phyloP scores from a whole-genome alignment of 140 eudicot species.

The Stevia rebaudiana region DNA sequence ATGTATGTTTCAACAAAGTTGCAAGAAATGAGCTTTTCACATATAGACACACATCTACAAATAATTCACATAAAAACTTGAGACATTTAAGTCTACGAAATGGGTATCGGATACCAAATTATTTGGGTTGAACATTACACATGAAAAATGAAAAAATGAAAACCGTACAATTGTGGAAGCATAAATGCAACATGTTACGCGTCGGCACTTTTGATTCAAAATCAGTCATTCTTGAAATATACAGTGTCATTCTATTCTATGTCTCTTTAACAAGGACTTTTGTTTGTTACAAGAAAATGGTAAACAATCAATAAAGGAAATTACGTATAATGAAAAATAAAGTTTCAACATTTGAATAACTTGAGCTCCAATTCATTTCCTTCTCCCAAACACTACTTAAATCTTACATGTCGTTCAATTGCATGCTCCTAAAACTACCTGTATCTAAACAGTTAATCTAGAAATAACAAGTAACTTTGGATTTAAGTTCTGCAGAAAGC shows the following conservation, averaged over 20 bases:
- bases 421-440: not conserved
- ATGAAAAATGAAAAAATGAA: not conserved
- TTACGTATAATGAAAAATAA: no score
- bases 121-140: not conserved
- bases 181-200: not conserved
- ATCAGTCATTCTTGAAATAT: not conserved
- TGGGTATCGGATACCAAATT: not conserved
- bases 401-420: not conserved
- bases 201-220: not conserved
- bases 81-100: not conserved
- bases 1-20: constrained; percentile 3
- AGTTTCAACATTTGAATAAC: not conserved
- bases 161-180: not conserved
- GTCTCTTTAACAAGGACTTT: not conserved
- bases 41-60: not conserved
- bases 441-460: not conserved
- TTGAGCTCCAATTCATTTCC: not conserved
- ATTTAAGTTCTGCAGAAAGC: not conserved
- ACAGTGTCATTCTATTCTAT: not conserved
- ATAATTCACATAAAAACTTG: not conserved
- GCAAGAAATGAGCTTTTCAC: not conserved
- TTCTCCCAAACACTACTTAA: not conserved
- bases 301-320: not conserved
- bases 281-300: no score
- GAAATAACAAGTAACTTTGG: not conserved